Percentiles rank a stretch among this genome's conserved stretches.
Conservation (phyloP, 331 rosid species). For the Pyrus hybrid region DNA sequence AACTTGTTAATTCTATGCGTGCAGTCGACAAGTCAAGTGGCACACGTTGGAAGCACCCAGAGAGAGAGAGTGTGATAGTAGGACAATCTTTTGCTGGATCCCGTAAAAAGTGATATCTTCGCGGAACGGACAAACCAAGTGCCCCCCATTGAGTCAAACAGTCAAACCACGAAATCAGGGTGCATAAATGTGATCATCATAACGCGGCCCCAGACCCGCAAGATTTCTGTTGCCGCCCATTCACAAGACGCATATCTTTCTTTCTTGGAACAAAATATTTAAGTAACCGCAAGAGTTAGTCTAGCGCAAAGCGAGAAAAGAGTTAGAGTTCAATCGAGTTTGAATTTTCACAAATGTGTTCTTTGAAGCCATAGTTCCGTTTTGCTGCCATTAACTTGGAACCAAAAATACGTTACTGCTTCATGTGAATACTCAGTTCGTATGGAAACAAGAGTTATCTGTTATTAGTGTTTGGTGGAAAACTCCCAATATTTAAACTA, state of each 20-base stretch:
- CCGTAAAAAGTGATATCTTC: not conserved
- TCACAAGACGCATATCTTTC: not conserved
- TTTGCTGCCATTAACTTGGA: too few species aligned
- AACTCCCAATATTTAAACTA: too few species aligned
- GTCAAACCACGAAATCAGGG: not conserved
- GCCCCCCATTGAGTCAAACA: not conserved
- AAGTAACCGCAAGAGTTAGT: too few species aligned
- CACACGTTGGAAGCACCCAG: not conserved
- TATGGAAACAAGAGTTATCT: too few species aligned
- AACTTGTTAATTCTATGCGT: not conserved
- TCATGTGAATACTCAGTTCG: too few species aligned
- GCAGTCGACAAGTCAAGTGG: not conserved
- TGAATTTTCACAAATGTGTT: too few species aligned
- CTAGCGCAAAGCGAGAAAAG: not conserved
- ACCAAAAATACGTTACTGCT: too few species aligned
- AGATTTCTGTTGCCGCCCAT: not conserved
- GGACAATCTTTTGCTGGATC: constrained; percentile 3
- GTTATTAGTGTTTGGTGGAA: too few species aligned
- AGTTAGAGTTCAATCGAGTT: not conserved
- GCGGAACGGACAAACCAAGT: not conserved
- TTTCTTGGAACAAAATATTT: too few species aligned
- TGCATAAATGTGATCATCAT: not conserved
- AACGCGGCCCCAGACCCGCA: not conserved
- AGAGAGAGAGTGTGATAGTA: not conserved
- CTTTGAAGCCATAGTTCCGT: too few species aligned